Base-by-base conservation (phyloP, 768 basidiomycete species). In the Tephrocybe sp. region DNA sequence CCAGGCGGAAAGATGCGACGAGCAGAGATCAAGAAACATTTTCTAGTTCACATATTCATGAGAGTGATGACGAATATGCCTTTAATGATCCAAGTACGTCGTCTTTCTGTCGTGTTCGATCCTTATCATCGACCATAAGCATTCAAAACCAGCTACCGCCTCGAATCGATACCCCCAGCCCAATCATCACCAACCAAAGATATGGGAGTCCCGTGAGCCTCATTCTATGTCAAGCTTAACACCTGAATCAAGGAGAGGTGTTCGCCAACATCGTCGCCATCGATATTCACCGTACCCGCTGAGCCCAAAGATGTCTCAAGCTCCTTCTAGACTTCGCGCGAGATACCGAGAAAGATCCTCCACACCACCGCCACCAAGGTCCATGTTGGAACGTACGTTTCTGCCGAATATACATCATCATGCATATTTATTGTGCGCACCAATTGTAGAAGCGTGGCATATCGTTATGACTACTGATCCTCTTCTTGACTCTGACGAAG, bases 401-500 rank as follows among this genome's bases (percentile, higher is more conserved):
- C 22, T 34, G 18, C 40, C 50, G 4, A 25, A 41, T 36, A 22
- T 43, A 16, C 37, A 43, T 39, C 8, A 10, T 23, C 4, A 38
- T 24, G 42, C 33, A 34, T 7, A 34, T 36, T 46, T 37, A 23
- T 45, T 47, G 21, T 42, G 48, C 22, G 21, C 31, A 25, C 9
- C 45, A 5, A 22, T 18, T 25, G 57, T 59, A 91, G 88, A 89
- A 61, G 83, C 88, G 13, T 90, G 84, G 84, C 80, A 86, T 58
- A 73, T 78, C 13, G 72, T 83, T 49, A 77, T 73, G 45, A 80
- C 76, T 24, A 78, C 80, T 30, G 88, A 91, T 60, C 83, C 88
- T n/a, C 69, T 90, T 23, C 66, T 74, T 42, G 86, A 89, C 64
- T 90, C 88, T 23, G 88, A 89, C 51, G 85, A 87, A 36, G 85